Conservation (phyloP, 2,329 filamentous ascomycete genomes). For the Colletotrichum liaoningense region DNA sequence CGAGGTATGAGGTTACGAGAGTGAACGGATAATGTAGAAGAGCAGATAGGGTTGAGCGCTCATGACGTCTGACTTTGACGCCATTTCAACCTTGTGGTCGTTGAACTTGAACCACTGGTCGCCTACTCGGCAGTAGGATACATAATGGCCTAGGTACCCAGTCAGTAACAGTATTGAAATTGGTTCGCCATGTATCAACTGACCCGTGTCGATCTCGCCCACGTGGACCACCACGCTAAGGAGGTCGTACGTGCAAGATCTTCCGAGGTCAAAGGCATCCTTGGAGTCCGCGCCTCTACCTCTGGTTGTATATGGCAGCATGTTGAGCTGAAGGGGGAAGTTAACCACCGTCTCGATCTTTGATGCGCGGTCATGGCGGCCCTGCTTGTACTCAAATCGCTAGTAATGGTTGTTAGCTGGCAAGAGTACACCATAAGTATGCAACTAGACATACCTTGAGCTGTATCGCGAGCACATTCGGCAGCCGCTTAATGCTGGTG, state of each 20-base stretch:
- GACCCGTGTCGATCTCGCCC: slow-evolving; percentile 91
- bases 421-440: background rate
- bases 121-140: slow-evolving; percentile 39
- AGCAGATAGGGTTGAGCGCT: slow-evolving; percentile 88
- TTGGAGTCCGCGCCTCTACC: slow-evolving; percentile 63
- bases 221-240: slow-evolving; percentile 93
- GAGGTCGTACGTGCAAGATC: slow-evolving; percentile 85
- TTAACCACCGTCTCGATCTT: slow-evolving; percentile 90
- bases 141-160: slow-evolving; percentile 70
- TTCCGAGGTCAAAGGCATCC: slow-evolving; percentile 65
- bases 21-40: slow-evolving; percentile 81
- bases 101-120: slow-evolving; percentile 93
- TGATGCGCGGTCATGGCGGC: slow-evolving; percentile 73
- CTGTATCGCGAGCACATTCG: slow-evolving; percentile 91
- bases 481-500: slow-evolving; percentile 84
- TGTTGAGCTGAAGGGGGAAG: slow-evolving; percentile 88
- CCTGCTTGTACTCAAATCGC: slow-evolving; percentile 80
- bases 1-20: slow-evolving; percentile 51
- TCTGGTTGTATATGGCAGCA: slow-evolving; percentile 87
- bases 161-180: slow-evolving; percentile 7
- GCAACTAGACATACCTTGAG: slow-evolving; percentile 73
- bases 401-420: slow-evolving; percentile 41
- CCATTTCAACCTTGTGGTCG: slow-evolving; percentile 90
- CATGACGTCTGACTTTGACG: slow-evolving; percentile 86
- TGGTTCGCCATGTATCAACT: slow-evolving; percentile 69